Percentiles rank a stretch among this genome's conserved stretches.
Conservation (phyloP, 108 stramenopile species). For the Pseudonitzschia multistriata region DNA sequence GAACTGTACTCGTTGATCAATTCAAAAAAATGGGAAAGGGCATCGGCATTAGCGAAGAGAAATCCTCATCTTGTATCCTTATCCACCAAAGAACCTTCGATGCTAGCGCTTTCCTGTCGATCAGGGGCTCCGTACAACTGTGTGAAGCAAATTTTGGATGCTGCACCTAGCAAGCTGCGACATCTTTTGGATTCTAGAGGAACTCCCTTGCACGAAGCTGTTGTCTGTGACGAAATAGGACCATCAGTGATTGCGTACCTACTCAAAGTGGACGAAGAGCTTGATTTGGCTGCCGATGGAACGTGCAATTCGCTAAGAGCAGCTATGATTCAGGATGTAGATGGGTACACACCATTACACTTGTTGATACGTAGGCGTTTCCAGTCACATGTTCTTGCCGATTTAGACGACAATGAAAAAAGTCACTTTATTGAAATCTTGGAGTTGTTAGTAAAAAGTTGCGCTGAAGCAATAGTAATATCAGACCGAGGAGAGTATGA, state of each 20-base stretch:
- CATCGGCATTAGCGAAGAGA: not conserved
- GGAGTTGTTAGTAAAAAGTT: slow-evolving; percentile 52
- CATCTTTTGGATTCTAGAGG: slow-evolving; percentile 60
- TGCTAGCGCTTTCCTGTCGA: slow-evolving; percentile 66
- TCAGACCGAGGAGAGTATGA: slow-evolving; percentile 76
- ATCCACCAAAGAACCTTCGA: slow-evolving; percentile 34
- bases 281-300: slow-evolving; percentile 1
- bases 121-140: slow-evolving; percentile 60
- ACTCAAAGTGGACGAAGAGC: slow-evolving; percentile 36
- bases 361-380: slow-evolving; percentile 65
- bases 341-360: slow-evolving; percentile 76
- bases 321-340: slow-evolving; percentile 64
- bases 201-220: slow-evolving; percentile 72
- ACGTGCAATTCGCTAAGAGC: slow-evolving; percentile 24
- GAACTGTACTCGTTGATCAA: slow-evolving; percentile 13
- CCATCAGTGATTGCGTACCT: slow-evolving; percentile 35
- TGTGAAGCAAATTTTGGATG: slow-evolving; percentile 51
- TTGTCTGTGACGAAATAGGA: slow-evolving; percentile 52
- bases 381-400: slow-evolving; percentile 42
- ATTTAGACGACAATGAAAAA: slow-evolving; percentile 2
- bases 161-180: slow-evolving; percentile 41
- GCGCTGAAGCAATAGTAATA: slow-evolving; percentile 61
- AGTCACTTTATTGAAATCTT: slow-evolving; percentile 36
- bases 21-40: slow-evolving; percentile 23
- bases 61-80: slow-evolving; percentile 18